phyloP scores from a whole-genome alignment of 1,284 basidiomycete genomes.

The Irpex sp. region DNA sequence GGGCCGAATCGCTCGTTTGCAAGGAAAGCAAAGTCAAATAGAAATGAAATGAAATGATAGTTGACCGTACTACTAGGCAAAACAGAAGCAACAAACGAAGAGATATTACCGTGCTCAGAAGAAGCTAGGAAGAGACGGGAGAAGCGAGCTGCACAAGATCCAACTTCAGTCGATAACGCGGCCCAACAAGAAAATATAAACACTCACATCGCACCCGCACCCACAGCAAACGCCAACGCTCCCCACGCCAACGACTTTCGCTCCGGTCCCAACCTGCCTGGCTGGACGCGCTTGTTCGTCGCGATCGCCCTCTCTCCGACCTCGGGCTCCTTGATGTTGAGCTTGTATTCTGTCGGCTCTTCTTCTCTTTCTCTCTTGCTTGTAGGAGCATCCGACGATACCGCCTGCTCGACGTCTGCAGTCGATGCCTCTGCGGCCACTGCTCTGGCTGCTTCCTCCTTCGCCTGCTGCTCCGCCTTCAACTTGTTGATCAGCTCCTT shows the following conservation, averaged over 20 bases:
- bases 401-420: slow-evolving; percentile 22
- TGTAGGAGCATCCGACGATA: slow-evolving; percentile 15
- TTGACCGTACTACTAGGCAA: not conserved
- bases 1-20: not conserved
- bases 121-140: slow-evolving; percentile 13
- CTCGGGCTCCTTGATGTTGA: slow-evolving; percentile 58
- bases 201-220: slow-evolving; percentile 67
- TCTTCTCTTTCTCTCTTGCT: slow-evolving; percentile 54
- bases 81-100: not conserved
- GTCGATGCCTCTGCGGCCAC: slow-evolving; percentile 19
- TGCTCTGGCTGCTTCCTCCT: slow-evolving; percentile 31
- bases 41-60: no score
- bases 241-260: slow-evolving; percentile 75
- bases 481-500: slow-evolving; percentile 63
- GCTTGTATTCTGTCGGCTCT: slow-evolving; percentile 43
- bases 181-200: slow-evolving; percentile 3
- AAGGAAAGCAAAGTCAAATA: not conserved
- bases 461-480: slow-evolving; percentile 53
- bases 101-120: slow-evolving; percentile 11
- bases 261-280: slow-evolving; percentile 49
- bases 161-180: not conserved
- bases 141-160: slow-evolving; percentile 5
- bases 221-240: slow-evolving; percentile 68
- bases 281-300: slow-evolving; percentile 58
- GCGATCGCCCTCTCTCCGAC: slow-evolving; percentile 61